phyloP scores from a whole-genome alignment of 2,329 filamentous ascomycete species.

The Aspergillus hiratsukae region DNA sequence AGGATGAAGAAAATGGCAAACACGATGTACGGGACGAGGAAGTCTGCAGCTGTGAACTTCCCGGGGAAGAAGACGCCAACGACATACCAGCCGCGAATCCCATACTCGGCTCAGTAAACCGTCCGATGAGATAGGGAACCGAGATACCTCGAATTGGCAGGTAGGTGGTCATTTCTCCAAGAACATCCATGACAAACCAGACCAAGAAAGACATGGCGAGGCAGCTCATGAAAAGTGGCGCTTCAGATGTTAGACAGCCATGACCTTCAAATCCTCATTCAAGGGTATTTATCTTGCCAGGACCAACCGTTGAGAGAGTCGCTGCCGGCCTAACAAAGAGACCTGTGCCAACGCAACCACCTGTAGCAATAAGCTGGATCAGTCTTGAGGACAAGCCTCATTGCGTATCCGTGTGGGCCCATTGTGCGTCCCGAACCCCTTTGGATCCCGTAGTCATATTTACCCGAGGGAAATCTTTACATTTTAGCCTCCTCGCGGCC shows the following conservation, averaged over 20 bases:
- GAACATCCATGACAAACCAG: slow-evolving; percentile 39
- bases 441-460: neutral
- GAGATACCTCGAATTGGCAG: slow-evolving; percentile 50
- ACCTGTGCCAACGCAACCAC: slow-evolving; percentile 44
- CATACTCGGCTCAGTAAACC: slow-evolving; percentile 55
- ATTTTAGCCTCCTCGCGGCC: neutral
- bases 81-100: slow-evolving; percentile 45
- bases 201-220: slow-evolving; percentile 35
- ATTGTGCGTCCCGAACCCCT: neutral
- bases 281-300: slow-evolving; percentile 18
- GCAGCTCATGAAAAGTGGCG: slow-evolving; percentile 36
- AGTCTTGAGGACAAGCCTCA: slow-evolving; percentile 37
- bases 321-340: slow-evolving; percentile 50
- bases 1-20: slow-evolving; percentile 48
- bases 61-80: slow-evolving; percentile 49
- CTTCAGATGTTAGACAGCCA: slow-evolving; percentile 4
- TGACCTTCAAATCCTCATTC: neutral
- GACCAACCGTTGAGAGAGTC: slow-evolving; percentile 47
- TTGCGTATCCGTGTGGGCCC: slow-evolving; percentile 16
- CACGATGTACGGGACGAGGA: slow-evolving; percentile 53
- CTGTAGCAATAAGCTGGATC: slow-evolving; percentile 40
- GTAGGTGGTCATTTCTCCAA: slow-evolving; percentile 58
- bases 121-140: slow-evolving; percentile 52
- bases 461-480: neutral
- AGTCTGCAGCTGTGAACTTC: slow-evolving; percentile 43